Conservation (phyloP, 176 grass and related monocot species). For the Triticum dicoccoides region DNA sequence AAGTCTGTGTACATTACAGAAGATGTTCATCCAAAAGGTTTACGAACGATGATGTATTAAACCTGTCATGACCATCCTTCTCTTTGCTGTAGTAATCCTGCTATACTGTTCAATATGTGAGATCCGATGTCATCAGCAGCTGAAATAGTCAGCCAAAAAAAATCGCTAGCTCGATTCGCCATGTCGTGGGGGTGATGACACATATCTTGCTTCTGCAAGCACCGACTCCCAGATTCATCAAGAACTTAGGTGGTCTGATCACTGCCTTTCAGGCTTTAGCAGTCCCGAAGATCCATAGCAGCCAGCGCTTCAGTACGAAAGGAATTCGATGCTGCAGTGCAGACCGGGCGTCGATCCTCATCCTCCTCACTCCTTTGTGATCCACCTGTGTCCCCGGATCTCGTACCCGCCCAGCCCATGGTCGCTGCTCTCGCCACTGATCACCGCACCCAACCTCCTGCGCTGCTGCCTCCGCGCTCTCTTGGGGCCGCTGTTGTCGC, state of each 20-base stretch:
- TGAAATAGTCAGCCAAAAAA: slow-evolving; percentile 19
- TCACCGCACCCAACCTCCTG: slow-evolving; percentile 52
- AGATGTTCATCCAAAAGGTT: background rate
- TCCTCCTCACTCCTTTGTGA: slow-evolving; percentile 61
- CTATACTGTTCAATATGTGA: background rate
- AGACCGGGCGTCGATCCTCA: background rate
- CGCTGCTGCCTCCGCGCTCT: slow-evolving; percentile 53
- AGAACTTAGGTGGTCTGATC: background rate
- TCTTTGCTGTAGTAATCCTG: background rate
- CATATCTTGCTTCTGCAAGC: background rate
- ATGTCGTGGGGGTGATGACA: background rate
- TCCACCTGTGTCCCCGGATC: slow-evolving; percentile 65
- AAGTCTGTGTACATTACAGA: slow-evolving; percentile 6
- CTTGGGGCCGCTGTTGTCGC: slow-evolving; percentile 58
- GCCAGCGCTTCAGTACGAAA: background rate
- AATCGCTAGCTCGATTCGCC: background rate
- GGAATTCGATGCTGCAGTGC: background rate
- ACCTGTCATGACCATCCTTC: background rate
- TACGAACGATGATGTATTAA: background rate
- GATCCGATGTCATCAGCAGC: background rate
- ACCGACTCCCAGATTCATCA: background rate
- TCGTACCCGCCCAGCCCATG: slow-evolving; percentile 54
- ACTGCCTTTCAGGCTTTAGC: background rate
- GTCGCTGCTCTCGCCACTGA: slow-evolving; percentile 67
- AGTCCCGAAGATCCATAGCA: background rate